These are phyloP conservation scores for Vitis cinerea DNA, from an alignment of 164 flowering plant species.

Conservation along the genomic window DNA sequence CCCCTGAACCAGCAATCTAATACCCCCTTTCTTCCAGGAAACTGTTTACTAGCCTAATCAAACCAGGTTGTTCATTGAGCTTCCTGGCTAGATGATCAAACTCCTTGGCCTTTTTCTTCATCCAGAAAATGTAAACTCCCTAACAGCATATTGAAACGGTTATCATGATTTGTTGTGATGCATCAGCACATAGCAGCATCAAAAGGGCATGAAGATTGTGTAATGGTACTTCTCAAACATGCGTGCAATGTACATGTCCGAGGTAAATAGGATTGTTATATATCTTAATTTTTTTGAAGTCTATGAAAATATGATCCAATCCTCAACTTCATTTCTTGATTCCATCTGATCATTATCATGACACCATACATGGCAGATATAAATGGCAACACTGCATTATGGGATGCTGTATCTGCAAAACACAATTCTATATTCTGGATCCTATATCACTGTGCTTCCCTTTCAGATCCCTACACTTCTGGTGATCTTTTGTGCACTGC, in stretches of 20 bases:
- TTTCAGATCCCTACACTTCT: conserved; percentile 52
- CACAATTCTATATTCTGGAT: conserved; percentile 65
- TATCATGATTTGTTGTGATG: conserved; percentile 1
- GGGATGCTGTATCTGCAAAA: conserved; percentile 72
- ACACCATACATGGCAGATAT: conserved; percentile 42
- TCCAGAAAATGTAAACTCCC: too few relatives aligned
- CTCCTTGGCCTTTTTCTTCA: neutral
- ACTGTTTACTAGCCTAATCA: too few relatives aligned
- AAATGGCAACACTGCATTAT: conserved; percentile 74
- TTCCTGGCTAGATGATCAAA: neutral
- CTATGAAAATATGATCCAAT: too few relatives aligned
- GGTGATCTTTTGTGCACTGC: conserved; percentile 83
- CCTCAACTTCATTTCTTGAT: neutral
- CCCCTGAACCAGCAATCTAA: too few relatives aligned
- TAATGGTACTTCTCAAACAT: conserved; percentile 64
- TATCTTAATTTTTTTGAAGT: too few relatives aligned
- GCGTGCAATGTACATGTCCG: conserved; percentile 53
- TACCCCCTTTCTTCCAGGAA: too few relatives aligned
- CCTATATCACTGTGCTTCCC: conserved; percentile 55
- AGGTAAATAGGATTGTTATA: conserved; percentile 37
- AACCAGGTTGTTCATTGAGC: too few relatives aligned
- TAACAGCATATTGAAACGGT: neutral
- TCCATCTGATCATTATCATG: neutral
- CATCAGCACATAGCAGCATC: conserved; percentile 83
- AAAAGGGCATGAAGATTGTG: conserved; percentile 84